Percentiles rank a stretch among this genome's conserved stretches.
phyloP scores from a whole-genome alignment of 2,329 filamentous ascomycete species.

The Ophiostoma piceae region DNA sequence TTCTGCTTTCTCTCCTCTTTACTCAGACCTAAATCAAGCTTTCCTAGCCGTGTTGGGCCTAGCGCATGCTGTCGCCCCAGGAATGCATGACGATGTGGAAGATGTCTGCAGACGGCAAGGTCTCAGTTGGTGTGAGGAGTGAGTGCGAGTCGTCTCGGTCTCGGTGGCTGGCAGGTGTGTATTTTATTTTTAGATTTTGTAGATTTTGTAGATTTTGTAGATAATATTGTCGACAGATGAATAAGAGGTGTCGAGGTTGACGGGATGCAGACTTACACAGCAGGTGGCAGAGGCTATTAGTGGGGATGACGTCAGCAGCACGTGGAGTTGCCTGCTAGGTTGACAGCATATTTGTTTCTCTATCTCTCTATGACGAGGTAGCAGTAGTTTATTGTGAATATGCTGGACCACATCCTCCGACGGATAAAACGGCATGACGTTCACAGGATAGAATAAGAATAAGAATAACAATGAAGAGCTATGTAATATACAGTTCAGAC shows the following conservation, averaged over 20 bases:
- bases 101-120: neutral
- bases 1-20: neutral
- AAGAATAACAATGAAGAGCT: neutral
- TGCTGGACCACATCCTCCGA: neutral
- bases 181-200: neutral
- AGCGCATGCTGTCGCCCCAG: neutral
- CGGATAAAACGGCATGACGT: neutral
- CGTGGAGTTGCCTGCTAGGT: neutral
- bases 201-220: no score
- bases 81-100: constrained; percentile 6
- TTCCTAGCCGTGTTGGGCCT: neutral
- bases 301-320: neutral
- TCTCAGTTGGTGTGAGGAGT: neutral
- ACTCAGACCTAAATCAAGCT: neutral
- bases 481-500: neutral
- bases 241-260: no score
- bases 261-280: neutral
- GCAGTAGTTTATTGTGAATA: neutral
- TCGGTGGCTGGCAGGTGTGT: neutral
- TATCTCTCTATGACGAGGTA: neutral
- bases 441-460: neutral
- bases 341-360: neutral
- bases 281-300: neutral
- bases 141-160: neutral
- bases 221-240: no score